Evolutionary conservation across 73 alveolate species (phyloP), one percentile per base, ranked within the genome.

Genomic region (Paramecium tetraurelia): DNA sequence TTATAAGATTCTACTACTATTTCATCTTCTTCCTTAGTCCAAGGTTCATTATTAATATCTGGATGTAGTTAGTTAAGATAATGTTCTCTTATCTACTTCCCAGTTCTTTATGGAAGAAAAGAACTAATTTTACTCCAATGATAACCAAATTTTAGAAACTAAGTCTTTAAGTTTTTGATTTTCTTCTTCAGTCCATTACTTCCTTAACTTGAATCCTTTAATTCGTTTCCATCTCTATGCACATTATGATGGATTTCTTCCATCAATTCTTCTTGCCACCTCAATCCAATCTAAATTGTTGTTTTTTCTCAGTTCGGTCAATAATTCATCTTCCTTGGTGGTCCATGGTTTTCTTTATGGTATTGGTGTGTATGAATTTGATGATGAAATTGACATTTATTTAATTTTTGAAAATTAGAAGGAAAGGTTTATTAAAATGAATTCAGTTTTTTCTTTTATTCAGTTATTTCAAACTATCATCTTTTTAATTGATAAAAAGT

Each of bases 211-310:
- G 10, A 35, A 89, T 21, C 92, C 92, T 46, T 89, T 89, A 36
- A 89, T 89, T 89, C 94, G 41, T 53, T 83, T 89, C 94, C 94
- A 89, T 89, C 94, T 89, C 44, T 89, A 44, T 4, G 94, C 86
- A 72, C 94, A 89, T 89, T 89, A 71, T 14, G 94, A 89, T 33
- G 94, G 92, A 22, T 89, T 89, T 43, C 94, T 68, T 46, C 87
- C 94, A 8, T 58, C 94, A 58, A 89, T 89, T 46, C 75, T 48
- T 70, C 87, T 69, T 24, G 94, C 94, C 33, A 89, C 87, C 11
- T 77, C 94, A 38, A 83, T 57, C 94, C 94, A 89, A 58, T 89
- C 87, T 12, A 77, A 57, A 43, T 53, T 50, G 18, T 89, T 36
- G n/a, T 72, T 71, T 33, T 83, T 44, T 46, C 87, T 41, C 21